phyloP scores from a whole-genome alignment of 2,329 filamentous ascomycete genomes.

The Rutstroemia sp. region DNA sequence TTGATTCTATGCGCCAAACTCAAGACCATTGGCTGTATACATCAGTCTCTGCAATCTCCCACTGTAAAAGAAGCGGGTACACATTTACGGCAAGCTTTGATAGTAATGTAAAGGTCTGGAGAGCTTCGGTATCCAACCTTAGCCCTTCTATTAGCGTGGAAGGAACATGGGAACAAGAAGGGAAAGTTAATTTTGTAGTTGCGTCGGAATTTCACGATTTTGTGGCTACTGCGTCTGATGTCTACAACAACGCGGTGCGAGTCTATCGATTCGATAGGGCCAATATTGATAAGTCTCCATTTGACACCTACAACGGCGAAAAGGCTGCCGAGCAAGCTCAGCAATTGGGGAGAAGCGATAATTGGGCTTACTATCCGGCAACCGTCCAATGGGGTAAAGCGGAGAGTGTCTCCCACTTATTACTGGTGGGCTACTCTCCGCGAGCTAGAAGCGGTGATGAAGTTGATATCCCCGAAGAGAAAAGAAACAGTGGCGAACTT shows the following conservation, averaged over 20 bases:
- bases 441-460: conserved; percentile 46
- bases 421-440: conserved; percentile 57
- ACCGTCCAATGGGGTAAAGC: conserved; percentile 55
- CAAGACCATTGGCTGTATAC: conserved; percentile 58
- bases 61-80: conserved; percentile 37
- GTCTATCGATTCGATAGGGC: conserved; percentile 42
- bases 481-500: conserved; percentile 50
- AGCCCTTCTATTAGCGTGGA: conserved; percentile 35
- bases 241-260: conserved; percentile 45
- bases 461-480: conserved; percentile 48
- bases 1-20: conserved; percentile 47
- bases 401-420: conserved; percentile 39
- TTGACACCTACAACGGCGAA: conserved; percentile 25
- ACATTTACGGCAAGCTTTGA: conserved; percentile 57
- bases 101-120: conserved; percentile 53
- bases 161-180: conserved; percentile 49
- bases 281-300: conserved; percentile 29
- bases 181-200: conserved; percentile 56
- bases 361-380: conserved; percentile 57
- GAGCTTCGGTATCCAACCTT: conserved; percentile 31
- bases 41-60: conserved; percentile 55
- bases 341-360: conserved; percentile 24
- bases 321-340: conserved; percentile 19
- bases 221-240: conserved; percentile 54
- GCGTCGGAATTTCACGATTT: conserved; percentile 39